These are phyloP conservation scores for Zygotorulaspora sp. DNA, from an alignment of 805 yeast genomes.

Conservation along the genomic window DNA sequence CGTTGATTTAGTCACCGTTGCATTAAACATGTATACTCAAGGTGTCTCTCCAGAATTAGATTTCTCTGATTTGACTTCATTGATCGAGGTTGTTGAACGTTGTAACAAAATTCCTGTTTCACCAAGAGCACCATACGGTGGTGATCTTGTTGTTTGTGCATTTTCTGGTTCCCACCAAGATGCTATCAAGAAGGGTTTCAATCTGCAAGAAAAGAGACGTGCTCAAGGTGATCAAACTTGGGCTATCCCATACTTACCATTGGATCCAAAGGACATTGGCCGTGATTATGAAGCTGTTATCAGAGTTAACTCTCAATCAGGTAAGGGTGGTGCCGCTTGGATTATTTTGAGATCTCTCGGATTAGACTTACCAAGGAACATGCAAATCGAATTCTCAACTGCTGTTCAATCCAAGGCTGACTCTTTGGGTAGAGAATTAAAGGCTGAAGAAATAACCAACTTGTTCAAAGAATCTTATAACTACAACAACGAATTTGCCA, in stretches of 20 bases:
- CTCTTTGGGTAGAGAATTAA: slow-evolving; percentile 61
- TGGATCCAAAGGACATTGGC: slow-evolving; percentile 79
- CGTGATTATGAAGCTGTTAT: slow-evolving; percentile 78
- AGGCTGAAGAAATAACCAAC: slow-evolving; percentile 56
- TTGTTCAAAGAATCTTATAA: slow-evolving; percentile 56
- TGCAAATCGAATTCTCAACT: slow-evolving; percentile 65
- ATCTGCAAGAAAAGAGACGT: slow-evolving; percentile 47
- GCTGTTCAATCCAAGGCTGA: slow-evolving; percentile 65
- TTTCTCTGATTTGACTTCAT: slow-evolving; percentile 60
- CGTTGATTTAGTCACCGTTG: slow-evolving; percentile 72
- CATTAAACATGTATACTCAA: slow-evolving; percentile 71
- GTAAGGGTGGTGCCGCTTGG: slow-evolving; percentile 88
- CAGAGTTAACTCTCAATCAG: slow-evolving; percentile 82
- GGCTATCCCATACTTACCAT: slow-evolving; percentile 72
- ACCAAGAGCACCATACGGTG: slow-evolving; percentile 77
- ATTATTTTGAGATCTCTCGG: slow-evolving; percentile 65
- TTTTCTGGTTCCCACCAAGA: slow-evolving; percentile 73
- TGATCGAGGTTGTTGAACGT: slow-evolving; percentile 66
- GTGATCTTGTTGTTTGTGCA: slow-evolving; percentile 73
- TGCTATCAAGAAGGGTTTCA: slow-evolving; percentile 65
- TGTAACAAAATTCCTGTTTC: slow-evolving; percentile 74
- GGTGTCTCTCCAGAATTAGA: slow-evolving; percentile 71
- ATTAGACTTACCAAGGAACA: slow-evolving; percentile 64
- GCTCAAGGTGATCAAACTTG: slow-evolving; percentile 49
- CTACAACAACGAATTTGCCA: slow-evolving; percentile 34